These are phyloP conservation scores for Angomonas ambiguus DNA, from an alignment of 208 protist genomes.

Conservation along the genomic window DNA sequence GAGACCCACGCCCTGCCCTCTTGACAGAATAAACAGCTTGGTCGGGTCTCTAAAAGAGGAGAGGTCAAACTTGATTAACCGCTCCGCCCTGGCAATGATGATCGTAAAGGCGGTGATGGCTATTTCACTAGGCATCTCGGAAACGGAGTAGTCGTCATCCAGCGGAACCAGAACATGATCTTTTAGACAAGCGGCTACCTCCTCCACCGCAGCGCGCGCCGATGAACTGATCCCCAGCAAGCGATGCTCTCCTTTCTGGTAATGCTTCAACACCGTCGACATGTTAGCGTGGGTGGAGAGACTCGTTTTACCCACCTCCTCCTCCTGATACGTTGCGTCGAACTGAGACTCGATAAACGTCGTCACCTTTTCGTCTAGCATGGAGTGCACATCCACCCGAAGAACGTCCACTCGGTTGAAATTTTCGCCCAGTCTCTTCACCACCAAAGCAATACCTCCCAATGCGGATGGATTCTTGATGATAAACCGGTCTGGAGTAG, in stretches of 20 bases:
- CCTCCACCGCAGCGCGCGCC: slow-evolving; percentile 29
- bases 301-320: slow-evolving; percentile 38
- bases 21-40: slow-evolving; percentile 56
- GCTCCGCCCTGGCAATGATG: slow-evolving; percentile 41
- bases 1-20: slow-evolving; percentile 64
- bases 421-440: slow-evolving; percentile 73
- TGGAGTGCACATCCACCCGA: slow-evolving; percentile 45
- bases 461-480: slow-evolving; percentile 64
- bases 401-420: slow-evolving; percentile 71
- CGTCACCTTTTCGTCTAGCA: slow-evolving; percentile 42
- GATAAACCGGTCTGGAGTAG: slow-evolving; percentile 12
- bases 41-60: slow-evolving; percentile 43
- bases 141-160: slow-evolving; percentile 73
- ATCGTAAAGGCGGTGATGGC: slow-evolving; percentile 48
- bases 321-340: slow-evolving; percentile 51
- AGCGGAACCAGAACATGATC: slow-evolving; percentile 54
- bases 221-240: slow-evolving; percentile 49
- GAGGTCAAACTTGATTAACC: slow-evolving; percentile 46
- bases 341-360: slow-evolving; percentile 42
- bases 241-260: slow-evolving; percentile 68
- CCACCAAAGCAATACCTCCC: slow-evolving; percentile 47
- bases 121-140: slow-evolving; percentile 59
- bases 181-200: slow-evolving; percentile 52
- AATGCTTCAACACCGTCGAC: slow-evolving; percentile 51
- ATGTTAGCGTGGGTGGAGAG: slow-evolving; percentile 17